A percentile compares a stretch with the other conserved stretches of the same genome.
Evolutionary conservation across 2,329 filamentous ascomycete species (phyloP).

Genomic region (Monilinia polystroma): DNA sequence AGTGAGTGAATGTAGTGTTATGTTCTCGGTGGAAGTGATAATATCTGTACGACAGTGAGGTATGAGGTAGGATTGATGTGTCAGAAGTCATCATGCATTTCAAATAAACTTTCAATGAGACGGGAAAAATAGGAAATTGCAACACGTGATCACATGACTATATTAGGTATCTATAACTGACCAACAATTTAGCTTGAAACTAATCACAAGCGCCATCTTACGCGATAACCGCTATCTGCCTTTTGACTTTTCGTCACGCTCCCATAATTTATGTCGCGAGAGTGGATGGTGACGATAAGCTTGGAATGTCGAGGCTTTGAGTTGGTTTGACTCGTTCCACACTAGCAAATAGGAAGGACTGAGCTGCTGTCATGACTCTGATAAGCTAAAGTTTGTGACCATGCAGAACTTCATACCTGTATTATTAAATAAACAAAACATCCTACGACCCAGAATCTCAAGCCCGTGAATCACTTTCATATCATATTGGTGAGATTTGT

Average conservation of each 20-base stretch:
- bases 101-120: not conserved
- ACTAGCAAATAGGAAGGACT: not conserved
- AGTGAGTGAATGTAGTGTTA: not conserved
- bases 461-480: not conserved
- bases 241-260: not conserved
- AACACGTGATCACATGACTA: conserved; percentile 16
- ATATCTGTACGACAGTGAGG: not conserved
- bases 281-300: no score
- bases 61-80: conserved; percentile 1
- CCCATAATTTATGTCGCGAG: conserved; percentile 6
- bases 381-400: not conserved
- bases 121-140: not conserved
- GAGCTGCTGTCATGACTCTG: conserved; percentile 5
- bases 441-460: not conserved
- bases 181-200: not conserved
- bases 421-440: not conserved
- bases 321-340: not conserved
- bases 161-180: not conserved
- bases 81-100: conserved; percentile 4
- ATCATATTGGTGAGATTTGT: not conserved
- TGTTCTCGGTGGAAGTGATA: not conserved
- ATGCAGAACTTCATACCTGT: not conserved
- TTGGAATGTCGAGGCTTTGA: not conserved
- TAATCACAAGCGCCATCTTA: conserved; percentile 22
- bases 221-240: conserved; percentile 23